These are phyloP conservation scores for Alternaria metachromatica DNA, from an alignment of 2,329 filamentous ascomycete genomes.

Conservation along the genomic window DNA sequence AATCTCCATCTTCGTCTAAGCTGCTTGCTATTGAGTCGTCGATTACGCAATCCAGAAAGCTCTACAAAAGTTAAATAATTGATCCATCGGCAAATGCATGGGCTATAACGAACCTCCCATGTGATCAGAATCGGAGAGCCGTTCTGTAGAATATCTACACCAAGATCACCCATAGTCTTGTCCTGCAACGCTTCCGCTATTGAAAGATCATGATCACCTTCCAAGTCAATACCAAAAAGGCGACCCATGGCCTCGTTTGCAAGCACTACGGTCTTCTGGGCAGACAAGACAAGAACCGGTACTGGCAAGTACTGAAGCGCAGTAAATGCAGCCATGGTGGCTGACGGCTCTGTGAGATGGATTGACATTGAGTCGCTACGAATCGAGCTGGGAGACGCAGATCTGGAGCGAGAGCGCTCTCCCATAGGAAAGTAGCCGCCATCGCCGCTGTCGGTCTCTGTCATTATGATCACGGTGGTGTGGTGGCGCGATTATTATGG, in stretches of 20 bases:
- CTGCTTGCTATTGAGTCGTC: constrained; percentile 41
- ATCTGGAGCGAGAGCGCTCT: constrained; percentile 22
- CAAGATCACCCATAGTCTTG: constrained; percentile 71
- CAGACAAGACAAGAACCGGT: constrained; percentile 72
- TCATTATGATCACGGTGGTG: constrained; percentile 23
- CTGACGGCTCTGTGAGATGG: constrained; percentile 35
- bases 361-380: constrained; percentile 44
- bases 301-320: constrained; percentile 77
- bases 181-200: constrained; percentile 68
- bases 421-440: constrained; percentile 40
- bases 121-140: constrained; percentile 61
- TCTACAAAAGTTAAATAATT: constrained; percentile 28
- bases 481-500: constrained; percentile 1
- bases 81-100: background rate
- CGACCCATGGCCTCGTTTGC: constrained; percentile 79
- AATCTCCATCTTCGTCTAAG: constrained; percentile 18
- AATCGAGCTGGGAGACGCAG: constrained; percentile 38
- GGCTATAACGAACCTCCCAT: constrained; percentile 53
- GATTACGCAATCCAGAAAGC: constrained; percentile 54
- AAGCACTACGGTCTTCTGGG: constrained; percentile 71
- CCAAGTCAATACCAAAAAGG: constrained; percentile 66
- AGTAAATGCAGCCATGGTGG: constrained; percentile 42
- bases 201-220: constrained; percentile 51
- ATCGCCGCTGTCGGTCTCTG: constrained; percentile 25
- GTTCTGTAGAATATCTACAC: constrained; percentile 75